phyloP scores from a whole-genome alignment of 148 eudicot species.

The Agrostemma githago region DNA sequence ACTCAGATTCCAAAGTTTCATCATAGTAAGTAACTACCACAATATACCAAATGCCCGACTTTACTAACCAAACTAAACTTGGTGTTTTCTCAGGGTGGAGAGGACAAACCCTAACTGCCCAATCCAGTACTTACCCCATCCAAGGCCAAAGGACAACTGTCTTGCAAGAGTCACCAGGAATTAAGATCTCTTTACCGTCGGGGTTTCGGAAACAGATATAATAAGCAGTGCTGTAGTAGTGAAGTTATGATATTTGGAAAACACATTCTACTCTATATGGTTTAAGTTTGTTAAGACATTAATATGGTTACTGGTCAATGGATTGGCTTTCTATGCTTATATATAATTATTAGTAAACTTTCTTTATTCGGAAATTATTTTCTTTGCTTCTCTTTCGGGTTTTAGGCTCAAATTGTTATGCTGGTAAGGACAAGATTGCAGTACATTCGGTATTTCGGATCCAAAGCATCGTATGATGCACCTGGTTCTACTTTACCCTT shows the following conservation, averaged over 20 bases:
- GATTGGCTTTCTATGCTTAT: background rate
- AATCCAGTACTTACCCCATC: conserved; percentile 59
- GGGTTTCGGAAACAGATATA: background rate
- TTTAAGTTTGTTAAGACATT: background rate
- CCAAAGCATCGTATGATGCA: background rate
- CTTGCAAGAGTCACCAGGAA: conserved; percentile 45
- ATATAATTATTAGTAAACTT: background rate
- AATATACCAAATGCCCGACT: background rate
- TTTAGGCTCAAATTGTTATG: background rate
- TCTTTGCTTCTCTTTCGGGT: background rate
- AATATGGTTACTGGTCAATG: background rate
- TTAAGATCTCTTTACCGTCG: conserved; percentile 7
- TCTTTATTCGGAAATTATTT: background rate
- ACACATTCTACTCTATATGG: background rate
- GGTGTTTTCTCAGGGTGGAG: conserved; percentile 50
- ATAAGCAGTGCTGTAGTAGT: background rate
- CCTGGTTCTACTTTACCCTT: background rate
- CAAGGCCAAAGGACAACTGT: conserved; percentile 85
- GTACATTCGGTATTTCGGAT: background rate
- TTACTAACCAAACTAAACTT: background rate
- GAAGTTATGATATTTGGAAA: background rate
- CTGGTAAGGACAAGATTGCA: background rate
- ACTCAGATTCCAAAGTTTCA: background rate
- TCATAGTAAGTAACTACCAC: background rate
- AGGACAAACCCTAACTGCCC: conserved; percentile 49